Conservation (phyloP, 73 alveolate species). For the Durusdinium trenchii region DNA sequence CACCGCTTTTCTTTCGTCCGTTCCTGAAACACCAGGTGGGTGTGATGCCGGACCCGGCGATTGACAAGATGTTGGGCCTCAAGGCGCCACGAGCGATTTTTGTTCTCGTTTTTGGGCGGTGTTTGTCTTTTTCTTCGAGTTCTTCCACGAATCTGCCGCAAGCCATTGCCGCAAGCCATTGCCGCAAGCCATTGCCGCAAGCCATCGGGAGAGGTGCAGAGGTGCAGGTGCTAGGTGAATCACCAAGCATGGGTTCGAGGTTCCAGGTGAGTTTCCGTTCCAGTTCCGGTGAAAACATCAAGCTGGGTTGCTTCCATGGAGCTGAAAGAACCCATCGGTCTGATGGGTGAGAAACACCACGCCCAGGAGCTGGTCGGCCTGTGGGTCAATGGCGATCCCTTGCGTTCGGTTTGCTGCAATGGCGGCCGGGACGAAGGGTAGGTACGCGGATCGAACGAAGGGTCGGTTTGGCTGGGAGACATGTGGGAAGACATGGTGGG, state of each 20-base stretch:
- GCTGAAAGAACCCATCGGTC: neutral
- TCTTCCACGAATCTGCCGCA: too few relatives aligned
- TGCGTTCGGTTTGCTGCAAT: conserved; percentile 68
- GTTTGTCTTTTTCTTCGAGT: too few relatives aligned
- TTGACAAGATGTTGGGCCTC: conserved; percentile 69
- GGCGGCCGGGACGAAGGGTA: neutral
- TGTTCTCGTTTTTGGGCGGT: neutral
- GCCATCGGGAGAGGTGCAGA: too few relatives aligned
- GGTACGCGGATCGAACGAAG: neutral
- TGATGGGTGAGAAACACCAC: neutral
- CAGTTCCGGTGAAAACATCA: too few relatives aligned
- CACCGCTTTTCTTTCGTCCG: too few relatives aligned
- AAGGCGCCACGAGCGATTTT: conserved; percentile 22
- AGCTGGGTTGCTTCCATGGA: neutral
- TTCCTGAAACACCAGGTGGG: conserved; percentile 31
- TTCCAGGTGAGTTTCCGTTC: too few relatives aligned
- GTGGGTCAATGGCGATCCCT: conserved; percentile 82
- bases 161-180: too few relatives aligned
- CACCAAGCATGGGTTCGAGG: too few relatives aligned
- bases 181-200: too few relatives aligned
- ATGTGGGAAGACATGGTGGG: too few relatives aligned
- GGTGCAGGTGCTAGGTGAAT: too few relatives aligned
- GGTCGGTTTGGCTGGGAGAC: neutral
- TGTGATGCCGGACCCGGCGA: conserved; percentile 62
- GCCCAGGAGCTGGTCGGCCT: conserved; percentile 74